Evolutionary conservation across 106 monocot genomes (phyloP), one percentile per base, ranked within the genome.

Genomic region (Alisma plantagoaquatica): DNA sequence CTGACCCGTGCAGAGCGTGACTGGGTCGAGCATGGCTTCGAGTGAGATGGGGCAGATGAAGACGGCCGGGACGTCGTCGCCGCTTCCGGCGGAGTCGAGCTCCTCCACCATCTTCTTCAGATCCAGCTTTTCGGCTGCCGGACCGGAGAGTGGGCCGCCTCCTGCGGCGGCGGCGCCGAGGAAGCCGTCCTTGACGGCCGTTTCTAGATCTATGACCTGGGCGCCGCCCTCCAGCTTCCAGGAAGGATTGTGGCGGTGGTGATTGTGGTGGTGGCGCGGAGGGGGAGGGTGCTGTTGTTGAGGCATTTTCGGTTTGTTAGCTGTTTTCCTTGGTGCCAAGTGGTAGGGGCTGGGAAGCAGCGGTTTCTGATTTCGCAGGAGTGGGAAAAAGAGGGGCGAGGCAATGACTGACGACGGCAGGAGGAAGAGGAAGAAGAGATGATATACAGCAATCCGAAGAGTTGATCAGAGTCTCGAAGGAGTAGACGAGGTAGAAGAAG

Each of bases 151-250:
- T 5, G 33, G 46, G 1, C 42, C 33, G 22, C 46, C 45, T 20
- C 29, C 22, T 45, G 31, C 46, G 29, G 31, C 27, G 28, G 38
- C 67, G 11, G 57, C 67, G 49, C 56, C 67, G 35, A 67, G 11
- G 18, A 57, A 35, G 2, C 67, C 67, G 38, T 57, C 67, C 48
- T 49, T 57, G 48, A 67, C 57, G 10, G 66, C 66, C 27, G 56
- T 57, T 33, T 55, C 67, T 28, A 67, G 57, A 55, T 67, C 67
- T 46, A 67, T 57, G 16, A 67, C 38, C 49, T 67, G 67, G 32
- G 67, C 67, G 17, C 67, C 47, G 14, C 67, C 57, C 45, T 67
- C 67, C 48, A 49, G 47, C 47, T n/a, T 46, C 57, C 57, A 57
- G 2, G 47, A 41, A 27, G 38, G 58, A 10, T 43, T 26, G 42